Evolutionary conservation across 225 moss, liverwort and hornwort species (phyloP), one percentile per base, ranked within the genome.

Genomic region (Anthoceros angustus): DNA sequence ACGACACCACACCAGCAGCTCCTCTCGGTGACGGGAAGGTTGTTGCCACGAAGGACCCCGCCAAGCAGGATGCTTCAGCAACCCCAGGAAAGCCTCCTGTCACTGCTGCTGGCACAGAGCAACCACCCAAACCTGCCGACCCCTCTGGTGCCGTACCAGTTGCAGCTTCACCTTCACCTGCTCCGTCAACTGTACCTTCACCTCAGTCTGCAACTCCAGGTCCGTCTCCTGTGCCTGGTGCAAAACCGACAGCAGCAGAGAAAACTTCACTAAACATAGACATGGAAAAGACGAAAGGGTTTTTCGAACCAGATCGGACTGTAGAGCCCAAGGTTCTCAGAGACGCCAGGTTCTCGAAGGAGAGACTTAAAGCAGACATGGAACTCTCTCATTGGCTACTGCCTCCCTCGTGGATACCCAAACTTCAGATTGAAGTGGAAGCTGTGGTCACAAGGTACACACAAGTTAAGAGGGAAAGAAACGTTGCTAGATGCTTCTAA

Each of bases 381-480:
- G 75, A 71, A 0, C 67, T 64, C 49, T 87, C 85, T 69, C 86
- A 84, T 67, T 87, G 91, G 87, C 82, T 86, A 63, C 73, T 87
- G 8, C 79, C 86, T 9, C 43, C 78, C 21, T 84, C 87, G 41
- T 79, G 84, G 76, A 64, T 82, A 67, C 83, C 82, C 12, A 87
- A 86, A 66, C 74, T 91, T 66, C 42, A 73, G 6, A 76, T 87
- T 70, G 86, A 79, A 3, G 8, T 73, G 10, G 82, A 84, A 25
- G 75, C 82, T 41, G 83, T 87, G 42, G 84, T 91, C 4, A 82
- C 79, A 41, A 82, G 87, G 87, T 87, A 62, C 32, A 32, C 32
- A 38, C 62, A 42, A 0, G 11, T 25, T 15, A 66, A 20, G 40
- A 66, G 2, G 6, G 2, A 11, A 5, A 18, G 18, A 18, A 55